Conservation (phyloP, 2,329 filamentous ascomycete species). For the Exophiala sp. region DNA sequence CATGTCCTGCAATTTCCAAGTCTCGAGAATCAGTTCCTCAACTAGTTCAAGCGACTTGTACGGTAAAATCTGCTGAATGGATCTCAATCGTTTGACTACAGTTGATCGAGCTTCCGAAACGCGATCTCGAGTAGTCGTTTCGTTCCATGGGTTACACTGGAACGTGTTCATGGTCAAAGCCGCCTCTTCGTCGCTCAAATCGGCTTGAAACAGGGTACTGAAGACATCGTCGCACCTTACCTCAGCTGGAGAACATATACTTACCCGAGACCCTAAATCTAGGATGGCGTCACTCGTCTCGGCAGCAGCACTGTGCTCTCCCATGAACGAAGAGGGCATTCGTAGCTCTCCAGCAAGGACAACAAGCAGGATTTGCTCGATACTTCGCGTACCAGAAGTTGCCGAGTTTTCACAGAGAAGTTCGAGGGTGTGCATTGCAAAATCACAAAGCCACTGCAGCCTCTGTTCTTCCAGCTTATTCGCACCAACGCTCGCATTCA, state of each 20-base stretch:
- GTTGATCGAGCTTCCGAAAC: neutral
- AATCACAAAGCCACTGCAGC: neutral
- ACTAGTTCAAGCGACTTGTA: slow-evolving; percentile 10
- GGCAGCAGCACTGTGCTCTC: neutral
- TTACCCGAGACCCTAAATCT: too few species aligned
- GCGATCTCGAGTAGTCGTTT: too few species aligned
- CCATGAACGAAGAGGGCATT: neutral
- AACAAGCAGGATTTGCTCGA: slow-evolving; percentile 8
- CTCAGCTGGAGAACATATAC: too few species aligned
- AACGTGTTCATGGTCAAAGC: neutral
- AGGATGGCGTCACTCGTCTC: neutral
- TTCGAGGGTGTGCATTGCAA: slow-evolving; percentile 2
- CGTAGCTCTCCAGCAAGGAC: slow-evolving; percentile 6
- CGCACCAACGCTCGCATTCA: neutral
- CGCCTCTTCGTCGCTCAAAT: too few species aligned
- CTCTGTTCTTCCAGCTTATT: neutral
- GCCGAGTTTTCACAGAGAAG: neutral
- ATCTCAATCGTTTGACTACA: neutral
- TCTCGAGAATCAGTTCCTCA: slow-evolving; percentile 9
- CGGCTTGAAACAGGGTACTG: too few species aligned
- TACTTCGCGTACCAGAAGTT: slow-evolving; percentile 4
- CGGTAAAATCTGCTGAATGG: slow-evolving; percentile 9
- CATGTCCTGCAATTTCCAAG: neutral
- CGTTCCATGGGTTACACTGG: neutral
- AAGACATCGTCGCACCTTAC: neutral